These are phyloP conservation scores for Nematocida homosporus DNA, from an alignment of 371 early-diverging fungal species.

Conservation along the genomic window DNA sequence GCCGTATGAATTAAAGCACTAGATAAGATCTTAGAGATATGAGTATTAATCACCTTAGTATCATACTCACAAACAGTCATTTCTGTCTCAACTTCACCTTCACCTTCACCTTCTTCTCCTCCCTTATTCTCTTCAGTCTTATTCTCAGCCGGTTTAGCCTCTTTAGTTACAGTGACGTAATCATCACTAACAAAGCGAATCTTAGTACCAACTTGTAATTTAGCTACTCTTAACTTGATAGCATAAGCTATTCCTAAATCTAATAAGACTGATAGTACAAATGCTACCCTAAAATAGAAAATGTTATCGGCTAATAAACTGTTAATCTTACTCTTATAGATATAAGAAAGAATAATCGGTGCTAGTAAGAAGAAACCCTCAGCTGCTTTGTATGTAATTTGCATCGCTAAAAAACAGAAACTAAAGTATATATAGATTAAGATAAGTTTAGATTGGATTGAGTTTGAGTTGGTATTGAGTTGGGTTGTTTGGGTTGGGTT, in stretches of 20 bases:
- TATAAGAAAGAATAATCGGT: conserved; percentile 20
- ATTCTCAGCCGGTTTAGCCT: neutral
- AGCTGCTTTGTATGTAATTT: conserved; percentile 53
- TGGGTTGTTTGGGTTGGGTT: too few species aligned
- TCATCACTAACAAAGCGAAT: conserved; percentile 57
- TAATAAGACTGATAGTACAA: conserved; percentile 54
- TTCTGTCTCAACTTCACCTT: conserved; percentile 61
- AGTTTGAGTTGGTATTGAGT: too few species aligned
- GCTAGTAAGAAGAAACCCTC: conserved; percentile 41
- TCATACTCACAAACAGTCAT: conserved; percentile 67
- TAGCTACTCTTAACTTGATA: conserved; percentile 58
- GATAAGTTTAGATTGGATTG: too few species aligned
- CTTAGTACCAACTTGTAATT: conserved; percentile 59
- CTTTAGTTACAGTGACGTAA: conserved; percentile 42
- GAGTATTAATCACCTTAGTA: conserved; percentile 56
- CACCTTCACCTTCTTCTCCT: conserved; percentile 50
- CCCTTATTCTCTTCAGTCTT: neutral
- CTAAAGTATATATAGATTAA: too few species aligned
- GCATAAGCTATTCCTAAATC: conserved; percentile 54
- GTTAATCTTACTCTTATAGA: neutral
- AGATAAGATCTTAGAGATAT: conserved; percentile 41
- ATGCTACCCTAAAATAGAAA: conserved; percentile 47
- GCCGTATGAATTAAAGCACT: conserved; percentile 55
- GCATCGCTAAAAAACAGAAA: too few species aligned
- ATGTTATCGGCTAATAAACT: conserved; percentile 14